These are phyloP conservation scores for Rhizodiscina lignyota DNA, from an alignment of 495 filamentous ascomycete species.

Conservation along the genomic window DNA sequence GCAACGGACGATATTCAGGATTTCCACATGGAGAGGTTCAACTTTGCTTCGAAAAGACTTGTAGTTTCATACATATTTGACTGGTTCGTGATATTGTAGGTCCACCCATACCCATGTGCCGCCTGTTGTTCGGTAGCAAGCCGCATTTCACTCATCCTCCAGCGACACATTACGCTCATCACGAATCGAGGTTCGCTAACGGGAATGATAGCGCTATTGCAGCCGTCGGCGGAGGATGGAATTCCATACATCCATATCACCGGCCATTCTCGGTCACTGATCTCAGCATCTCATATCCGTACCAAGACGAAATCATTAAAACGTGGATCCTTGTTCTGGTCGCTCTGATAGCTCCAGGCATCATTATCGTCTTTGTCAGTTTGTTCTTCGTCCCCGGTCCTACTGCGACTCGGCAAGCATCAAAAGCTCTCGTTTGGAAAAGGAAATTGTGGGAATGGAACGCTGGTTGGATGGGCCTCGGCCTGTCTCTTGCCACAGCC, in stretches of 20 bases:
- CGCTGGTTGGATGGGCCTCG: slow-evolving; percentile 43
- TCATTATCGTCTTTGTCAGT: slow-evolving; percentile 30
- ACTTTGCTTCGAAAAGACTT: slow-evolving; percentile 18
- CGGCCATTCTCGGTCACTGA: slow-evolving; percentile 33
- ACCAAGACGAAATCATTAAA: slow-evolving; percentile 37
- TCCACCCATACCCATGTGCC: too few relatives aligned
- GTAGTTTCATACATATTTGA: slow-evolving; percentile 21
- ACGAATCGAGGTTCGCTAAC: too few relatives aligned
- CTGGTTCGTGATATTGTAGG: slow-evolving; percentile 20
- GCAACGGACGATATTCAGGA: too few relatives aligned
- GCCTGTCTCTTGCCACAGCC: slow-evolving; percentile 31
- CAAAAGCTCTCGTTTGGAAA: slow-evolving; percentile 22
- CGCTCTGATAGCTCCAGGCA: slow-evolving; percentile 33
- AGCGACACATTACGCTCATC: too few relatives aligned
- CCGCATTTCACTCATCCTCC: too few relatives aligned
- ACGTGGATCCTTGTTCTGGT: slow-evolving; percentile 31
- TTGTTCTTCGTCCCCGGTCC: slow-evolving; percentile 34
- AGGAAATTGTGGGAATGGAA: slow-evolving; percentile 49
- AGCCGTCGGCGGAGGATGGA: slow-evolving; percentile 16
- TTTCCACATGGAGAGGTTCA: slow-evolving; percentile 6
- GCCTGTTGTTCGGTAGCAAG: too few relatives aligned
- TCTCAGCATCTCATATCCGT: slow-evolving; percentile 40
- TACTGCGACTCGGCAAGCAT: slow-evolving; percentile 11
- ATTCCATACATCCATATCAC: slow-evolving; percentile 17
- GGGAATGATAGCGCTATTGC: slow-evolving; percentile 20